These are phyloP conservation scores for Chondrostereum purpureum DNA, from an alignment of 1,284 basidiomycete genomes.

Conservation along the genomic window DNA sequence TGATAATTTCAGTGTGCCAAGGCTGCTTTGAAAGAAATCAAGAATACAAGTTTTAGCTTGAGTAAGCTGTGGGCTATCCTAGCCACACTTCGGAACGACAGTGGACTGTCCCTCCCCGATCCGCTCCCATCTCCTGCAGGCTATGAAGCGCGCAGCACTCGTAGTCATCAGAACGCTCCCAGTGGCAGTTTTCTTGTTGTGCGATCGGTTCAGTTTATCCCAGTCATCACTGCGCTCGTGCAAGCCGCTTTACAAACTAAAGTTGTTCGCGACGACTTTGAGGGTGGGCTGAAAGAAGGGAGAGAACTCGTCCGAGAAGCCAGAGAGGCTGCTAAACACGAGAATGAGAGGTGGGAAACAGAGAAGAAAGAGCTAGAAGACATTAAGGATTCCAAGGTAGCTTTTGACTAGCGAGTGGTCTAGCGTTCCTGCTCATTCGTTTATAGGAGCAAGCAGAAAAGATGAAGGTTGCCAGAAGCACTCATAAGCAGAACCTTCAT, in stretches of 20 bases:
- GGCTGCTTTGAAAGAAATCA: constrained; percentile 43
- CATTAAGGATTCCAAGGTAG: constrained; percentile 17
- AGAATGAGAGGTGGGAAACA: constrained; percentile 41
- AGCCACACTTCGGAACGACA: constrained; percentile 35
- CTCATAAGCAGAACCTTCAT: constrained; percentile 30
- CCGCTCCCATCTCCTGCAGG: constrained; percentile 44
- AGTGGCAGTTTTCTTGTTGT: constrained; percentile 27
- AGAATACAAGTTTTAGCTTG: constrained; percentile 44
- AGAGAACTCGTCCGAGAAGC: constrained; percentile 47
- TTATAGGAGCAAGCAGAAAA: constrained; percentile 10
- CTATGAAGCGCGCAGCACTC: constrained; percentile 29
- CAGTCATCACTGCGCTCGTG: constrained; percentile 53
- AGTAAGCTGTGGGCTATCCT: constrained; percentile 57
- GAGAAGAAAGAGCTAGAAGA: constrained; percentile 25
- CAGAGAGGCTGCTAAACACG: constrained; percentile 37
- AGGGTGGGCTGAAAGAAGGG: constrained; percentile 42
- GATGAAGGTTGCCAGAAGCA: constrained; percentile 25
- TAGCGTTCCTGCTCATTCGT: not conserved
- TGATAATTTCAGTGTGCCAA: constrained; percentile 32
- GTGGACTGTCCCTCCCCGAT: constrained; percentile 40
- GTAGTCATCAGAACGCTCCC: constrained; percentile 14
- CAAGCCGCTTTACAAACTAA: constrained; percentile 40
- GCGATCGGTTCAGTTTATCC: constrained; percentile 57
- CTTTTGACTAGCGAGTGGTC: not conserved
- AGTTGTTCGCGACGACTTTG: constrained; percentile 50